phyloP scores from a whole-genome alignment of 805 yeast genomes.

The Candida namnaoensis region DNA sequence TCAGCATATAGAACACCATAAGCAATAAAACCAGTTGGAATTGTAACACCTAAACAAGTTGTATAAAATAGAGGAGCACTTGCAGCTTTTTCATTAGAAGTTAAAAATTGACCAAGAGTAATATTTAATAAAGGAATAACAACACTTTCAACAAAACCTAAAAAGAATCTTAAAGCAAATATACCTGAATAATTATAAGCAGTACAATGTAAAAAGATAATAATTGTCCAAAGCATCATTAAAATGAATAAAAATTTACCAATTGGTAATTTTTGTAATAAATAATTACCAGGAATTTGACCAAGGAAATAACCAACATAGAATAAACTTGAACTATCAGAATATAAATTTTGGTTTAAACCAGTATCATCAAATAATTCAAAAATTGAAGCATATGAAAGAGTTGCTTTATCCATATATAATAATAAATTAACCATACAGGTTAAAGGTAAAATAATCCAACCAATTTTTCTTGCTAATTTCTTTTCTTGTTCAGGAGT shows the following conservation, averaged over 20 bases:
- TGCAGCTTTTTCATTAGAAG: conserved; percentile 37
- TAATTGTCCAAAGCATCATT: conserved; percentile 33
- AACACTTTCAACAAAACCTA: conserved; percentile 41
- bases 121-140: conserved; percentile 35
- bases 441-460: conserved; percentile 26
- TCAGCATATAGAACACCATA: conserved; percentile 26
- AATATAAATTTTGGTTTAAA: conserved; percentile 32
- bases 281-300: conserved; percentile 31
- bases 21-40: conserved; percentile 44
- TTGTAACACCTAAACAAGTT: conserved; percentile 40
- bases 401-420: conserved; percentile 43
- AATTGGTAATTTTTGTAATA: conserved; percentile 35
- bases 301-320: conserved; percentile 43
- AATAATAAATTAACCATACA: conserved; percentile 31
- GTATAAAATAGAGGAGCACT: conserved; percentile 46
- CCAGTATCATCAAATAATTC: conserved; percentile 39
- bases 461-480: conserved; percentile 27
- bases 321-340: conserved; percentile 28
- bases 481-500: conserved; percentile 33
- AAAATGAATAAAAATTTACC: conserved; percentile 28
- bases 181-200: conserved; percentile 38
- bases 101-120: conserved; percentile 42
- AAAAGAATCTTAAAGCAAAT: conserved; percentile 35
- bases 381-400: conserved; percentile 38
- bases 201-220: conserved; percentile 37